These are phyloP conservation scores for Hypomyces rosellus DNA, from an alignment of 2,329 filamentous ascomycete species.

Conservation along the genomic window DNA sequence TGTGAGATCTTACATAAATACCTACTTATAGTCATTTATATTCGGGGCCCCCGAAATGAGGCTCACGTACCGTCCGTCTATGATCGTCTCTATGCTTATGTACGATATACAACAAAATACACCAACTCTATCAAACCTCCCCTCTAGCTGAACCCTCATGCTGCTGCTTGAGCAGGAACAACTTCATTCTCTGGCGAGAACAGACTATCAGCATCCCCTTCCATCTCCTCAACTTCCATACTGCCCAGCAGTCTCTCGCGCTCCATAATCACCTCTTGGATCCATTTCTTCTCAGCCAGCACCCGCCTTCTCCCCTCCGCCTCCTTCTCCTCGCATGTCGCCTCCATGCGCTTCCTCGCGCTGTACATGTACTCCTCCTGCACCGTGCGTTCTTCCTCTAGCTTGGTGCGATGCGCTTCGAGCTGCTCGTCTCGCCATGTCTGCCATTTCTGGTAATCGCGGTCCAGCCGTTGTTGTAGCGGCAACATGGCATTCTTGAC, in stretches of 20 bases:
- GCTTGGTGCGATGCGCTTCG: conserved; percentile 25
- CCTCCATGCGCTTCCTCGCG: conserved; percentile 25
- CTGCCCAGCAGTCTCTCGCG: conserved; percentile 36
- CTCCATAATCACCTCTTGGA: conserved; percentile 38
- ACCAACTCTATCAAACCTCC: too few species aligned
- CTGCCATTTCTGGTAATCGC: conserved; percentile 34
- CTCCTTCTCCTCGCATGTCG: conserved; percentile 23
- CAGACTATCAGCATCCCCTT: conserved; percentile 32
- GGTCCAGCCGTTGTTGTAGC: conserved; percentile 36
- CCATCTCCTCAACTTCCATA: conserved; percentile 37
- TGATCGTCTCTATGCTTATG: too few species aligned
- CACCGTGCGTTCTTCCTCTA: conserved; percentile 35
- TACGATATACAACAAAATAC: too few species aligned
- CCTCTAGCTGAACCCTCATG: too few species aligned
- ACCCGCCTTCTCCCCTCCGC: conserved; percentile 28
- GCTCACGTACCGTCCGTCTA: too few species aligned
- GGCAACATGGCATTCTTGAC: conserved; percentile 28
- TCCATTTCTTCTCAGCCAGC: conserved; percentile 42
- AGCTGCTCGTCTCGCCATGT: conserved; percentile 36
- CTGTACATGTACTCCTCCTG: conserved; percentile 38
- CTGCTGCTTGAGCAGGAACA: too few species aligned
- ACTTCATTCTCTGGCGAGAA: conserved; percentile 17
- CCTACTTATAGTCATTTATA: too few species aligned
- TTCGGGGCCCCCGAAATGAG: too few species aligned
- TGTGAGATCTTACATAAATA: too few species aligned